phyloP scores from a whole-genome alignment of 176 grass and related monocot species.

The Hyparrhenia diplandra region DNA sequence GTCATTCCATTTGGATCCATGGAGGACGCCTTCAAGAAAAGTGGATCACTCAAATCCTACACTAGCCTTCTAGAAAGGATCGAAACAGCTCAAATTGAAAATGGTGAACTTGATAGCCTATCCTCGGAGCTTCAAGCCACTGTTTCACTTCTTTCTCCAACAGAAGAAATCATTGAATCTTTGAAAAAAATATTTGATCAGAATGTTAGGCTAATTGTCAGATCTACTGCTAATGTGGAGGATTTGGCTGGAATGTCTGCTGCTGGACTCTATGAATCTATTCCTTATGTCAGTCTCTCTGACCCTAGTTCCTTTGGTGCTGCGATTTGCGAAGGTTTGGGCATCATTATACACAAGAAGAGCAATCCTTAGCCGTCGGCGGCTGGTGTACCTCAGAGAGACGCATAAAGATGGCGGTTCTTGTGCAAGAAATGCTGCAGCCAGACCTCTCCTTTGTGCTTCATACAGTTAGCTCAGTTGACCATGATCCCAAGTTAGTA shows the following conservation, averaged over 20 bases:
- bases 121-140: conserved; percentile 61
- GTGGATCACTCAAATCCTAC: conserved; percentile 59
- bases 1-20: conserved; percentile 96
- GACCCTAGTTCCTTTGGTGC: conserved; percentile 53
- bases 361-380: conserved; percentile 78
- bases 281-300: conserved; percentile 77
- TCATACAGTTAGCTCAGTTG: conserved; percentile 67
- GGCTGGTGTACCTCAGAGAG: conserved; percentile 68
- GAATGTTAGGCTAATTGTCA: conserved; percentile 67
- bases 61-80: conserved; percentile 57
- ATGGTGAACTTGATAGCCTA: conserved; percentile 73
- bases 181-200: conserved; percentile 47
- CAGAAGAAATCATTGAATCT: conserved; percentile 49
- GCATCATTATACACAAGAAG: conserved; percentile 93
- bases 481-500: conserved; percentile 64
- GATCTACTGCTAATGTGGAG: conserved; percentile 95
- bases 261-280: conserved; percentile 87
- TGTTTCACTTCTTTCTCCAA: conserved; percentile 55
- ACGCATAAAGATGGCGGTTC: conserved; percentile 82
- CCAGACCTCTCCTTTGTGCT: conserved; percentile 90
- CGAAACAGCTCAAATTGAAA: conserved; percentile 64
- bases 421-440: conserved; percentile 89
- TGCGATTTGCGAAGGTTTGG: conserved; percentile 64
- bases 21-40: conserved; percentile 80
- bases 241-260: conserved; percentile 98